These are phyloP conservation scores for Cardamine occulta DNA, from an alignment of 345 rosid genomes.

Conservation along the genomic window DNA sequence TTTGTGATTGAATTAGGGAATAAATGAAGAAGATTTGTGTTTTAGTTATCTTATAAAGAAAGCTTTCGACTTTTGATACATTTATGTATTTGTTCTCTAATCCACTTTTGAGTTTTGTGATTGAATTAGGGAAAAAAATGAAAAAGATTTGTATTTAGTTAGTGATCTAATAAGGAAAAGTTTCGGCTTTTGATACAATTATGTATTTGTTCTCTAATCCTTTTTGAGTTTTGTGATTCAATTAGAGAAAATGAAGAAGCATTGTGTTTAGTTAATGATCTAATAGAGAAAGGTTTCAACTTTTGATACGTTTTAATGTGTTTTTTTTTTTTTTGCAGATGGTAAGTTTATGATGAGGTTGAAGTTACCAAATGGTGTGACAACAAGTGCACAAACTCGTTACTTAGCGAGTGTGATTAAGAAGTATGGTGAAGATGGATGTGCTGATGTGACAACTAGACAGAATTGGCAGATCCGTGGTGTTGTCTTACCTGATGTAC, in stretches of 20 bases:
- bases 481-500: conserved; percentile 86
- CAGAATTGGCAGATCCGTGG: conserved; percentile 99
- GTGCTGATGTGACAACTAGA: conserved; percentile 91
- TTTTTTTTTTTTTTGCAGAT: conserved; percentile 49
- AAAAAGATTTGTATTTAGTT: background rate
- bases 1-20: background rate
- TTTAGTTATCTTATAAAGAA: background rate
- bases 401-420: conserved; percentile 85
- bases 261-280: background rate
- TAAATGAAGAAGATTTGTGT: background rate
- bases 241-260: background rate
- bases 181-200: background rate
- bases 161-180: background rate
- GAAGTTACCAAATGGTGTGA: conserved; percentile 94
- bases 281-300: background rate
- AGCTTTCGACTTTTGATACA: background rate
- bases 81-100: no score
- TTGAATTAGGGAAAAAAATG: background rate
- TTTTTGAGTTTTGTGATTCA: background rate
- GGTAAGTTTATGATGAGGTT: conserved; percentile 98
- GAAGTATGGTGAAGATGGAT: conserved; percentile 92
- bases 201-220: background rate
- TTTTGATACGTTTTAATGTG: background rate
- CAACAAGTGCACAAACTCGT: conserved; percentile 84
- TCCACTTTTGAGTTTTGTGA: no score